Base-by-base conservation (phyloP, 2,329 filamentous ascomycete genomes). In the Diaporthe batatas region DNA sequence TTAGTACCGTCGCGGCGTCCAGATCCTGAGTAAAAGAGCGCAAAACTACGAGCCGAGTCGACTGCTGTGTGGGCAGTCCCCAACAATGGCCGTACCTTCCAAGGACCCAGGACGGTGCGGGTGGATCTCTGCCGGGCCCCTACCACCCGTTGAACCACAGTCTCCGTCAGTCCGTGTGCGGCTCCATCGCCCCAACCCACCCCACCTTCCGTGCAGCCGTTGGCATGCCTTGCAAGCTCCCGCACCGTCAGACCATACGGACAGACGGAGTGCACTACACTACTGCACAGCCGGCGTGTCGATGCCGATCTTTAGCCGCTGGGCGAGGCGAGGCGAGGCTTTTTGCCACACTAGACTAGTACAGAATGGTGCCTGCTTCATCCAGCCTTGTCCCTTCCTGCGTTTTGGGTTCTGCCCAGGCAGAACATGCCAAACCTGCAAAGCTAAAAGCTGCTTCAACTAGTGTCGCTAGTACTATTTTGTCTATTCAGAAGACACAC, bases 301-400 rank as follows among this genome's bases (percentile, higher is more conserved):
- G 29, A 53, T 53, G 62, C 62, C 62, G 62, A 67, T 67, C 47
- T 39, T 25, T 65, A 25, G 21, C 62, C 62, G 21, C 62, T 44
- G 29, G n/a, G 44, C 44, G 21, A 47, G 1, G 2, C 11, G n/a
- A n/a, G n/a, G n/a, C n/a, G n/a, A n/a, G n/a, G n/a, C 5, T 29
- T 51, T 53, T 14, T 65, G 29, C 6, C 59, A 23, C 42, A 25
- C 29, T 8, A n/a, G 29, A 3, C 2, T 29, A 29, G n/a, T n/a
- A n/a, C n/a, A n/a, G n/a, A 65, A 62, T 29, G 23, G 39, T 64
- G 58, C 58, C 12, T n/a, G 55, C 36, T 59, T 6, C 11, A 42
- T 42, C 34, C 55, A 34, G 39, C 57, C 39, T n/a, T 55, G 39
- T 36, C 42, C 21, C 14, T 6, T 12, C 36, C 23, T 42, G 55